These are phyloP conservation scores for Sugiyamaella mastotermitis DNA, from an alignment of 805 yeast genomes.

Conservation along the genomic window DNA sequence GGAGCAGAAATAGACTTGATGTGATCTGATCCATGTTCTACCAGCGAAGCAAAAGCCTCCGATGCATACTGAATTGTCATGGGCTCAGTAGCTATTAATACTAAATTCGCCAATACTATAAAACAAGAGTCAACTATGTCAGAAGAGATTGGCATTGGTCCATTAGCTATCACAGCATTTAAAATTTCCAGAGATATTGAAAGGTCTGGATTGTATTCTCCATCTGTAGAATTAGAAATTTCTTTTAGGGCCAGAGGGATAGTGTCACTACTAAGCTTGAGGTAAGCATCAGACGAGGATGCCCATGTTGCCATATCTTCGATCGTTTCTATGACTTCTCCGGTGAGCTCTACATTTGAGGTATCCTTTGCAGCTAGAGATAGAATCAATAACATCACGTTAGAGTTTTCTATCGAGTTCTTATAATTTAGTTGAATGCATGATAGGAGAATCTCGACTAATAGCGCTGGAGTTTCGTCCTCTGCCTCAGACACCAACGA, in stretches of 20 bases:
- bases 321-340: constrained; percentile 66
- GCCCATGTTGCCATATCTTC: constrained; percentile 50
- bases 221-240: constrained; percentile 3
- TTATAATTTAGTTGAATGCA: constrained; percentile 45
- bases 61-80: constrained; percentile 73
- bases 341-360: constrained; percentile 61
- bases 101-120: constrained; percentile 41
- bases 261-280: constrained; percentile 42
- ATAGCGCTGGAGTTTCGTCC: constrained; percentile 72
- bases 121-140: constrained; percentile 20
- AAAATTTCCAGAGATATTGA: constrained; percentile 49
- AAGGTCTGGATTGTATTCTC: constrained; percentile 32
- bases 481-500: constrained; percentile 54
- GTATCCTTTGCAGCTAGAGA: constrained; percentile 66
- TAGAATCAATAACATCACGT: constrained; percentile 51
- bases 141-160: constrained; percentile 20
- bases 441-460: constrained; percentile 63
- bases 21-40: constrained; percentile 35
- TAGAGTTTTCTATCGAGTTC: constrained; percentile 26
- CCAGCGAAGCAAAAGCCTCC: constrained; percentile 59
- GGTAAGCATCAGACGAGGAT: constrained; percentile 37
- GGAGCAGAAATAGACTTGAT: constrained; percentile 13
- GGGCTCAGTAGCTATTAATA: constrained; percentile 55
- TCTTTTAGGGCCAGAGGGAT: constrained; percentile 42
- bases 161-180: constrained; percentile 24